A percentile compares a stretch with the other conserved stretches of the same genome.
These are phyloP conservation scores for Candida tetrigidarum DNA, from an alignment of 1,139 yeast species.

Conservation along the genomic window DNA sequence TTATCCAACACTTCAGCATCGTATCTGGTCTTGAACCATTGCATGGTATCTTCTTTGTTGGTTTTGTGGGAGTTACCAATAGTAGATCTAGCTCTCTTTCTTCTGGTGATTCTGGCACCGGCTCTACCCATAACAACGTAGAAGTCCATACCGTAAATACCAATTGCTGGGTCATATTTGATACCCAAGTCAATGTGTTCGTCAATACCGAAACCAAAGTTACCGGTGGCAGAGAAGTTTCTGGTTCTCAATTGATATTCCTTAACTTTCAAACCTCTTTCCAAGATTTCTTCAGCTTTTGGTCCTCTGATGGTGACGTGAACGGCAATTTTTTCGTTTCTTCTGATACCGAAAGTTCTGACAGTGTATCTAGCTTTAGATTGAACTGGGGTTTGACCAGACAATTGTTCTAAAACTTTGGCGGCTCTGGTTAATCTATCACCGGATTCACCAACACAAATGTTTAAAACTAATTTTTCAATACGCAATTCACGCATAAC, in stretches of 20 bases:
- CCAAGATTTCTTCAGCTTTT: constrained; percentile 99
- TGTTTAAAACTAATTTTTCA: constrained; percentile 99
- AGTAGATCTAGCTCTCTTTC: constrained; percentile 93
- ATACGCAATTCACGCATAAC: constrained; percentile 99
- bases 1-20: constrained; percentile 97
- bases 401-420: constrained; percentile 99
- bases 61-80: constrained; percentile 95
- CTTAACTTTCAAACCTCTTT: constrained; percentile 99
- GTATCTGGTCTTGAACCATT: constrained; percentile 99
- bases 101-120: constrained; percentile 98
- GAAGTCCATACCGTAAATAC: constrained; percentile 99
- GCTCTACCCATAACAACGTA: constrained; percentile 99
- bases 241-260: constrained; percentile 94
- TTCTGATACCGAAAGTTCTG: constrained; percentile 99
- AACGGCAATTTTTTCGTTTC: constrained; percentile 99
- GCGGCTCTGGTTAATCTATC: constrained; percentile 99
- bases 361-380: constrained; percentile 99
- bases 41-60: constrained; percentile 90
- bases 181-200: constrained; percentile 99
- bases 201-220: constrained; percentile 99
- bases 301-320: constrained; percentile 99
- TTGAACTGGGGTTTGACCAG: constrained; percentile 99
- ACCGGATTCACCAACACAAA: constrained; percentile 99
- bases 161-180: constrained; percentile 99
- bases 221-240: constrained; percentile 99